Base-by-base conservation (phyloP, 495 filamentous ascomycete species). In the Staphylotrichum longicolle region DNA sequence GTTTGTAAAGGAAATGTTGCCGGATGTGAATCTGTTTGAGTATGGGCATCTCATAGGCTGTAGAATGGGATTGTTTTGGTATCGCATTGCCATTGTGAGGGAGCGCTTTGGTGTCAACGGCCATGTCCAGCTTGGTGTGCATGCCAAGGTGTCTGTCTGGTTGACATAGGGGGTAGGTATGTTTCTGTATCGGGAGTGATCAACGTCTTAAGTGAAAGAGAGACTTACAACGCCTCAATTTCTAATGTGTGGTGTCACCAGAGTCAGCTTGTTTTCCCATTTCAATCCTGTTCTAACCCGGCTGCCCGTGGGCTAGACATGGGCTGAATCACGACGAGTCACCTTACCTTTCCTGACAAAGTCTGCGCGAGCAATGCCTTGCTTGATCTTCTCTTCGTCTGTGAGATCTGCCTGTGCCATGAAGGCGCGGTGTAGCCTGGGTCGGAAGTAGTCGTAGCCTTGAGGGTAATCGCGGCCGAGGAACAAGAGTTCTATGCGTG, bases 311-410 rank as follows among this genome's bases (percentile, higher is more conserved):
- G 20, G 20, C 20, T 27, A 27, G 20, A 27, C 20, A 27, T 1
- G 20, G 20, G 20, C 20, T 27, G 20, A 27, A 27, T 52, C 7
- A 5, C 15, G 7, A 51, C 7, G 4, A 32, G 15, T 9, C 12
- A 48, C n/a, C 78, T 15, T 63, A 91, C 91, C 91, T 80, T 93
- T 96, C 73, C 91, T 93, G 5, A 97, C 90, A 74, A 89, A 98
- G 63, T 95, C 84, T 2, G 91, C 94, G 66, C 83, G 78, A 40
- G 82, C 81, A 60, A 98, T 90, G 0, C 85, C 91, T 64, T 87
- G 78, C 51, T 79, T 78, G 44, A 98, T 96, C 63, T 90, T 74
- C 7, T 81, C 84, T 42, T 91, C 86, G 70, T 96, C 86, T 14
- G 77, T 78, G 14, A 97, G 66, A 62, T 80, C 71, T 1, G 86